Evolutionary conservation across 768 basidiomycete species (phyloP), one percentile per base, ranked within the genome.

Genomic region (Calocera viscosa): DNA sequence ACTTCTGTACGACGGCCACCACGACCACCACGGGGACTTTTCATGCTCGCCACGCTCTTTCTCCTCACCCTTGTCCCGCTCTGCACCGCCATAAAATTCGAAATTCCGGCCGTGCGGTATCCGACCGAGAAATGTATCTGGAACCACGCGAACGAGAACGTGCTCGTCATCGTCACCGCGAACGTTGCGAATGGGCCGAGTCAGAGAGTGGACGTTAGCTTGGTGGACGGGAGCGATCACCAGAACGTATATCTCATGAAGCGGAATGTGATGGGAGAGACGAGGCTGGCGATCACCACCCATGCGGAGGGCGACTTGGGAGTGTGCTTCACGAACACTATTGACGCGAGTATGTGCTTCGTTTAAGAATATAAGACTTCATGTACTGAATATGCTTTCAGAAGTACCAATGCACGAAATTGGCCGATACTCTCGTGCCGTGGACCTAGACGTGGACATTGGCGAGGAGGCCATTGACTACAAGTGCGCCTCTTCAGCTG

Each of bases 391-490:
- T 32, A 16, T 39, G 66, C n/a, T 10, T 68, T 30, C 67, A 86
- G 86, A 80, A 22, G 76, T 82, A 22, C 77, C 80, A 26, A 73
- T 74, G 53, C 80, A 81, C 28, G 77, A 86, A 64, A 79, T 79
- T 1, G 73, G 76, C 34, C 82, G 82, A 66, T 78, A 84, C 70
- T 76, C 80, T 41, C 83, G 92, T 17, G 83, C 89, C 41, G 77
- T 99, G 68, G 95, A 99, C 80, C 79, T 98, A 67, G 96, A 99
- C 73, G 84, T 98, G 39, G 96, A 99, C 73, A 94, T 99, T 75
- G 96, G 96, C 35, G 94, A 95, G 14, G 95, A 98, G 72, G 96
- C 96, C 1, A 88, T 98, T 39, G 96, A 99, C 78, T 98, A 98
- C 83, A 98, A 99, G 94, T 95, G 73, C 70, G 89, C 79, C 11